Percentiles rank a stretch among this genome's conserved stretches.
Evolutionary conservation across 768 basidiomycete species (phyloP).

Genomic region (Fistulinella prunicolor): DNA sequence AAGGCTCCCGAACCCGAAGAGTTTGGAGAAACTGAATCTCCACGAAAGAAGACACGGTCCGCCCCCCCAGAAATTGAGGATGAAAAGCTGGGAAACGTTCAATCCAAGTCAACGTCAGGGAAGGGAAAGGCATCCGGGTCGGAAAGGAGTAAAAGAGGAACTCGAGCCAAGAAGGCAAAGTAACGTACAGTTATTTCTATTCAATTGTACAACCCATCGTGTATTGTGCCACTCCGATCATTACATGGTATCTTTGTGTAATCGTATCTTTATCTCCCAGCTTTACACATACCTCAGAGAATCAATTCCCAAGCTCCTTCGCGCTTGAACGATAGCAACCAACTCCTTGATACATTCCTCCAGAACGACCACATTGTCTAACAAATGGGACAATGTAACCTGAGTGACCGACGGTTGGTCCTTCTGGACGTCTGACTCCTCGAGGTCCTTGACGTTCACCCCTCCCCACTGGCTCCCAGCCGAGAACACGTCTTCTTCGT

Average conservation of each 20-base stretch:
- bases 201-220: no score
- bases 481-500: slow-evolving; percentile 72
- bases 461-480: slow-evolving; percentile 44
- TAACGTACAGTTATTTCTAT: slow-evolving; percentile 17
- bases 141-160: slow-evolving; percentile 28
- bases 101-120: slow-evolving; percentile 55
- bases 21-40: slow-evolving; percentile 38
- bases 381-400: slow-evolving; percentile 75
- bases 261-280: no score
- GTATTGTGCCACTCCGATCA: background rate
- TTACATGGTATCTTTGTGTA: slow-evolving; percentile 5
- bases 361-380: slow-evolving; percentile 93
- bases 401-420: slow-evolving; percentile 34
- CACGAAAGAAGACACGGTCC: slow-evolving; percentile 49
- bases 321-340: slow-evolving; percentile 78
- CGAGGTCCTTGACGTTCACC: slow-evolving; percentile 19
- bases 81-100: slow-evolving; percentile 59
- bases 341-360: slow-evolving; percentile 96
- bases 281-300: slow-evolving; percentile 66
- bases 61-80: slow-evolving; percentile 60
- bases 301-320: slow-evolving; percentile 83
- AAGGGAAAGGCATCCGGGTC: slow-evolving; percentile 35
- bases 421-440: slow-evolving; percentile 18
- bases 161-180: slow-evolving; percentile 36
- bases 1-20: slow-evolving; percentile 34